Conservation (phyloP, 2,329 filamentous ascomycete species). For the Talaromyces sp. region DNA sequence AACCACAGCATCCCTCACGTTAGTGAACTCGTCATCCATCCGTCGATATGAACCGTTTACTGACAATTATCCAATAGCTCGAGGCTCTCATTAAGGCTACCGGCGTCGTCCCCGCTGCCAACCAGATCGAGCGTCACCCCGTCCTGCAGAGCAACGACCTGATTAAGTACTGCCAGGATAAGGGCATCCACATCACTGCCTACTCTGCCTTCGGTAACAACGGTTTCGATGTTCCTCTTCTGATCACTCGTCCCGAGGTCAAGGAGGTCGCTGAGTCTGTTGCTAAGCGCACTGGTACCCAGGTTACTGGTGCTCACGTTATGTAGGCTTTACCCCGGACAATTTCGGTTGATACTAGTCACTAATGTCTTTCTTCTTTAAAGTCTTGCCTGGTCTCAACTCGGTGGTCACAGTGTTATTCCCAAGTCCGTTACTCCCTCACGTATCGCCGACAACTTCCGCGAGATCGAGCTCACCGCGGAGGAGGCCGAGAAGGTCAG, state of each 20-base stretch:
- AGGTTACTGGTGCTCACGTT: slow-evolving; percentile 41
- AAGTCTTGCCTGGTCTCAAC: slow-evolving; percentile 44
- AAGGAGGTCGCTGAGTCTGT: slow-evolving; percentile 66
- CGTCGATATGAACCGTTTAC: too few species aligned
- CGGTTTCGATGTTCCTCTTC: slow-evolving; percentile 62
- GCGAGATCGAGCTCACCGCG: slow-evolving; percentile 43
- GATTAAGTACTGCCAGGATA: slow-evolving; percentile 58
- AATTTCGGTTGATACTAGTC: neutral
- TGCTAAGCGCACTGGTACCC: slow-evolving; percentile 36
- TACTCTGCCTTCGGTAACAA: slow-evolving; percentile 67
- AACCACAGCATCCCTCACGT: slow-evolving; percentile 45
- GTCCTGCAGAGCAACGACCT: slow-evolving; percentile 66
- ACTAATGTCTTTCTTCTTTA: slow-evolving; percentile 4
- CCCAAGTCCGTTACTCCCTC: slow-evolving; percentile 48
- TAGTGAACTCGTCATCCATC: slow-evolving; percentile 9
- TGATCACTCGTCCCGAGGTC: slow-evolving; percentile 64
- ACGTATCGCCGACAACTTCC: slow-evolving; percentile 48
- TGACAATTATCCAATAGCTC: slow-evolving; percentile 36
- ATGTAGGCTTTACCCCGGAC: slow-evolving; percentile 26
- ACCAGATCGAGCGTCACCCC: slow-evolving; percentile 71
- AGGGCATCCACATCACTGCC: slow-evolving; percentile 64
- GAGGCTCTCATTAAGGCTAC: slow-evolving; percentile 58
- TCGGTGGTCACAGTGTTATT: slow-evolving; percentile 45
- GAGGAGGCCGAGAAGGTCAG: slow-evolving; percentile 42
- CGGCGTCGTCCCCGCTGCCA: slow-evolving; percentile 64